Conservation (phyloP, 192 early-diverging fungal genomes). For the Phycomyces nitens region DNA sequence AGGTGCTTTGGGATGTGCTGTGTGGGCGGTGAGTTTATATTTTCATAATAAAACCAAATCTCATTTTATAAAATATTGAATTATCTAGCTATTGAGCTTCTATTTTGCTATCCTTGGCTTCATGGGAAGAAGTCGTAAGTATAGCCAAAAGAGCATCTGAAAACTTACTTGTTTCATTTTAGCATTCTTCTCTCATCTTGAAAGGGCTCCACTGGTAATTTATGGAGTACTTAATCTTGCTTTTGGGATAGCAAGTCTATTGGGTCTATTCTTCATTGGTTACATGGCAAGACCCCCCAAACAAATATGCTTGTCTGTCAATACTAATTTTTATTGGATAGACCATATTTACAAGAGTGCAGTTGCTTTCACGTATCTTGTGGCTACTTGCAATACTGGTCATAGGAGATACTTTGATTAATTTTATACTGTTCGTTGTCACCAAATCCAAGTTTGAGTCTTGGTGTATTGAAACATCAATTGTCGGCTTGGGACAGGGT, state of each 20-base stretch:
- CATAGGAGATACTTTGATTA: not conserved
- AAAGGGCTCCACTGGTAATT: not conserved
- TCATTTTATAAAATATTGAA: too few species aligned
- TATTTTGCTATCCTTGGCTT: conserved; percentile 12
- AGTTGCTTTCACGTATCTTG: not conserved
- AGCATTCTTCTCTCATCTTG: conserved; percentile 11
- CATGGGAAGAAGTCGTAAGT: conserved; percentile 15
- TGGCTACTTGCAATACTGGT: not conserved
- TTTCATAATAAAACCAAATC: too few species aligned
- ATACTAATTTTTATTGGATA: not conserved
- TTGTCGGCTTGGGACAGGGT: not conserved
- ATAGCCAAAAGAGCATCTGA: not conserved
- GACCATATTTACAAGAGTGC: not conserved
- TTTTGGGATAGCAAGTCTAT: conserved; percentile 7
- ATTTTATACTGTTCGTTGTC: conserved; percentile 13
- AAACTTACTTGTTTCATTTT: not conserved
- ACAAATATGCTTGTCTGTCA: not conserved
- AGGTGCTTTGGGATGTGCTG: too few species aligned
- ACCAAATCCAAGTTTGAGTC: conserved; percentile 2
- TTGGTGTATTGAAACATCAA: conserved; percentile 12
- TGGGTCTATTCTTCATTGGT: not conserved
- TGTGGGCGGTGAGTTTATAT: too few species aligned
- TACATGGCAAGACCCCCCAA: conserved; percentile 8
- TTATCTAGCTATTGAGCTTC: not conserved
- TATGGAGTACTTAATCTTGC: conserved; percentile 3